Evolutionary conservation across 208 protist species (phyloP), one percentile per base, ranked within the genome.

Genomic region (Dictyostelium gargantuum): DNA sequence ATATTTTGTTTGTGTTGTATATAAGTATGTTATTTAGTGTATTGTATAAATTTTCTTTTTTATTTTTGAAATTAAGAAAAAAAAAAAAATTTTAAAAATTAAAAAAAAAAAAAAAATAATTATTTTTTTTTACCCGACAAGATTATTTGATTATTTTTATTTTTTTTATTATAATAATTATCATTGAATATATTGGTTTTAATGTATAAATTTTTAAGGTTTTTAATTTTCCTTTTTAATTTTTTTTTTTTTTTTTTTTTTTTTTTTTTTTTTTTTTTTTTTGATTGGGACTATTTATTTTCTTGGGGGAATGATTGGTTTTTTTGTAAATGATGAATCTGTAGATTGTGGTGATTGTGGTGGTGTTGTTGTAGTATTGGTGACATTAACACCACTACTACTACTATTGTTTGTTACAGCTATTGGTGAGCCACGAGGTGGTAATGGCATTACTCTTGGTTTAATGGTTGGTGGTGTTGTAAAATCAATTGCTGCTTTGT

Each of bases 221-320:
- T n/a, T n/a, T n/a, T n/a, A n/a, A n/a, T n/a, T n/a, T n/a, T 9
- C 8, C 3, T 58, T 58, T n/a, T 58, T 26, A 2, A 21, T 58
- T 61, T 23, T 61, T 61, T 10, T 61, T 11, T 61, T 29, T 61
- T 6, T n/a, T 29, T 61, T 29, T 61, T n/a, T 61, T 29, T 58
- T 26, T n/a, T 15, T n/a, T 29, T 61, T 26, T 58, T n/a, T 58
- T 26, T 21, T n/a, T 58, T 26, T 58, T 10, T 58, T 58, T 58
- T 6, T 58, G 2, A 26, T 58, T 8, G 11, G 48, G 11, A 48
- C 10, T 48, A 32, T 66, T 66, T 66, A 66, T 66, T 66, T 66
- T 77, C 72, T 77, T 77, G 72, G 72, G 19, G 72, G 72, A 38
- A 77, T 52, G 26, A 48, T 77, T 50, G 72, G 19, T 29, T 77